Conservation (phyloP, 2,329 filamentous ascomycete species). For the Daldinia sp. region DNA sequence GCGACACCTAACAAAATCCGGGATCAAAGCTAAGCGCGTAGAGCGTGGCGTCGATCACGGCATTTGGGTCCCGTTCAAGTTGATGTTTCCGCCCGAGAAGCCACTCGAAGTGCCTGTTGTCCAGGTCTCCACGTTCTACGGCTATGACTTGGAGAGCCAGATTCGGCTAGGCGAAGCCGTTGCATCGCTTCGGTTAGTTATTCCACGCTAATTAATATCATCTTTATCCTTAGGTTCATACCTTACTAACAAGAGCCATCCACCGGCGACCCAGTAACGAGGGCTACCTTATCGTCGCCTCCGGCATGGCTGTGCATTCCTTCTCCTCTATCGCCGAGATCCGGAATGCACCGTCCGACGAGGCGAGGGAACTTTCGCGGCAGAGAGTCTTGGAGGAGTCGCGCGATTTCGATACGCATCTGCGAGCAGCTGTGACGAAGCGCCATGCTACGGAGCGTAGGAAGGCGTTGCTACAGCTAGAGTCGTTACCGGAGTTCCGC, state of each 20-base stretch:
- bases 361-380: slow-evolving; percentile 11
- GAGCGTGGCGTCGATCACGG: slow-evolving; percentile 38
- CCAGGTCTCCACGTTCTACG: slow-evolving; percentile 38
- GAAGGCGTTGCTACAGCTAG: slow-evolving; percentile 25
- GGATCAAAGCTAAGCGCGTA: slow-evolving; percentile 38
- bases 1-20: slow-evolving; percentile 28
- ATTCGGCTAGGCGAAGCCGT: slow-evolving; percentile 37
- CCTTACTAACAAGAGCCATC: background rate
- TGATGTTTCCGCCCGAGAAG: slow-evolving; percentile 37
- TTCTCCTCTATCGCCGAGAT: slow-evolving; percentile 34
- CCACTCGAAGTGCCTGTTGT: slow-evolving; percentile 38
- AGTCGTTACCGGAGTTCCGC: slow-evolving; percentile 31
- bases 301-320: slow-evolving; percentile 40
- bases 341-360: slow-evolving; percentile 18
- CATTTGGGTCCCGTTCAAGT: slow-evolving; percentile 38
- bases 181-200: slow-evolving; percentile 28
- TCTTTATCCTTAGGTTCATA: too few relatives aligned
- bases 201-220: too few relatives aligned
- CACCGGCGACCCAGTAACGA: slow-evolving; percentile 10
- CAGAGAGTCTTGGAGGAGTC: slow-evolving; percentile 33
- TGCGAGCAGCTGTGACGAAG: slow-evolving; percentile 30
- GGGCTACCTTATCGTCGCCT: slow-evolving; percentile 35
- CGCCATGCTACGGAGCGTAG: slow-evolving; percentile 20
- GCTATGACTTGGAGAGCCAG: slow-evolving; percentile 36
- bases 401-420: slow-evolving; percentile 31